These are phyloP conservation scores for Ganoderma multipileum DNA, from an alignment of 1,284 basidiomycete species.

Conservation along the genomic window DNA sequence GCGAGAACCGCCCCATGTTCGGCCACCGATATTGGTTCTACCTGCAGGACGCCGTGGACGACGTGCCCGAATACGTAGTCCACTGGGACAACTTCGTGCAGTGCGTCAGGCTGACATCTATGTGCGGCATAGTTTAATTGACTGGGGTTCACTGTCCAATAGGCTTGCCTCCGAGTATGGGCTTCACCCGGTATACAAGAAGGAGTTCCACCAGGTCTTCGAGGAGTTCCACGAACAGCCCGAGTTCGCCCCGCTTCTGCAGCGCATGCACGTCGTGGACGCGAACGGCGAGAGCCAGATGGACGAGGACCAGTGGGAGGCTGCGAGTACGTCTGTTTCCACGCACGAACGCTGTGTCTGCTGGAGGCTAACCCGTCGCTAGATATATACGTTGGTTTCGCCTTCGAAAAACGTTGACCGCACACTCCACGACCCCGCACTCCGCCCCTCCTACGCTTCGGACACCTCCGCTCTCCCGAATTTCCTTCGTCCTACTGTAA, in stretches of 20 bases:
- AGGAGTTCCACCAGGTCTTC: constrained; percentile 90
- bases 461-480: neutral
- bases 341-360: neutral
- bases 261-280: constrained; percentile 90
- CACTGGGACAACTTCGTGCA: constrained; percentile 91
- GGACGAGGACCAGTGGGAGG: constrained; percentile 95
- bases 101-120: constrained; percentile 53
- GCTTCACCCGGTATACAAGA: constrained; percentile 79
- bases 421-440: neutral
- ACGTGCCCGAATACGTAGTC: constrained; percentile 97
- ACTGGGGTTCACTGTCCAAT: constrained; percentile 4
- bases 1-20: constrained; percentile 68
- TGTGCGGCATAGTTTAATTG: neutral
- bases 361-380: neutral
- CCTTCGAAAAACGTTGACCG: constrained; percentile 30
- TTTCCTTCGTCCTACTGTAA: neutral
- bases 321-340: constrained; percentile 78
- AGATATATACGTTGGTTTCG: constrained; percentile 71
- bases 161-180: constrained; percentile 89
- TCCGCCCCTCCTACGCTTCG: neutral
- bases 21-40: constrained; percentile 96
- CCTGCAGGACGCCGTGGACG: constrained; percentile 93
- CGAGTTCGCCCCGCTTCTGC: constrained; percentile 82
- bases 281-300: constrained; percentile 85
- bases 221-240: constrained; percentile 76